These are phyloP conservation scores for Emericellopsis terricola DNA, from an alignment of 495 filamentous ascomycete species.

Conservation along the genomic window DNA sequence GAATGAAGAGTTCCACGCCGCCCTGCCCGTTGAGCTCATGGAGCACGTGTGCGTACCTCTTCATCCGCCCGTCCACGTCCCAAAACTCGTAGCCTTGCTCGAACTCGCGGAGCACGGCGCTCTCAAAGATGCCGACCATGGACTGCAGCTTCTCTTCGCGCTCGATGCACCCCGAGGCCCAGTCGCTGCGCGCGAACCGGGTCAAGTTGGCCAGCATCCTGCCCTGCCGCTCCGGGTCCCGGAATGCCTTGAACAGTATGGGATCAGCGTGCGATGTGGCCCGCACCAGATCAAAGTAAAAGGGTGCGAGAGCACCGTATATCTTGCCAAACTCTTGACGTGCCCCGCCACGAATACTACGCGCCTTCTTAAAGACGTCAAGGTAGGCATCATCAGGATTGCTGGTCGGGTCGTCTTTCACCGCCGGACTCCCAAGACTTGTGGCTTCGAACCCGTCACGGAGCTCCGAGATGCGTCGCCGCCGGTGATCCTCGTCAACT, in stretches of 20 bases:
- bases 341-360: constrained; percentile 71
- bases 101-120: constrained; percentile 76
- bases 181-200: constrained; percentile 65
- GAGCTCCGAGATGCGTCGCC: constrained; percentile 13
- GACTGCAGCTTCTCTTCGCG: constrained; percentile 49
- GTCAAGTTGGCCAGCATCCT: constrained; percentile 66
- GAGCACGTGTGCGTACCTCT: constrained; percentile 72
- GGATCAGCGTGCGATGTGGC: constrained; percentile 63
- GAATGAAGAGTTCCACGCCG: constrained; percentile 68
- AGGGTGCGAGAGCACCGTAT: constrained; percentile 71
- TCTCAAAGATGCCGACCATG: constrained; percentile 79
- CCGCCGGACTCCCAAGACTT: constrained; percentile 14
- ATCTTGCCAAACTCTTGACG: constrained; percentile 81
- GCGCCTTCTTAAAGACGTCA: constrained; percentile 44
- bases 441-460: constrained; percentile 54
- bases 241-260: constrained; percentile 67
- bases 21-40: constrained; percentile 62
- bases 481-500: constrained; percentile 34
- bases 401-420: constrained; percentile 12
- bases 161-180: constrained; percentile 49
- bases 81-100: constrained; percentile 78
- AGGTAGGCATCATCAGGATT: constrained; percentile 46
- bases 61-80: constrained; percentile 80
- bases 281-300: constrained; percentile 65
- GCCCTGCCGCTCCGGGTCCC: constrained; percentile 77